Base-by-base conservation (phyloP, 805 yeast species). In the Nakazawaea siamensis region DNA sequence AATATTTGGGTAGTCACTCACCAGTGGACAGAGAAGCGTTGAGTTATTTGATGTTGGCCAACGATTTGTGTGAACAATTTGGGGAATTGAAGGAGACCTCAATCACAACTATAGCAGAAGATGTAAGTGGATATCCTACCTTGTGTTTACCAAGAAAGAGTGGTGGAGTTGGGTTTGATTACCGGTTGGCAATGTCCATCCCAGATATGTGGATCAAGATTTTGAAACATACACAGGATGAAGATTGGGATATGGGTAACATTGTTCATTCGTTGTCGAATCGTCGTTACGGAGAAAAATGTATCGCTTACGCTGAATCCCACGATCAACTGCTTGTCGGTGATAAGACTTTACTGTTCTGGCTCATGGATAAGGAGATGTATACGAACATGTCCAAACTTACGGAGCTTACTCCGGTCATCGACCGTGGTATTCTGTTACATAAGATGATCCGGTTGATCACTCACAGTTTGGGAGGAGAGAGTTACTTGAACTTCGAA, bases 151-250 rank as follows among this genome's bases (percentile, higher is more conserved):
- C 92, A 5, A 68, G 84, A 33, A 34, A 46, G 0, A 53, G 63
- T 17, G 97, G 97, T 32, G 98, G 98, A 38, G 78, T 82, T 42
- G 98, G 97, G 0, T 90, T 90, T 50, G 92, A 88, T 54, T 90
- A 90, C 57, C 68, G 97, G 43, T 66, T 90, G 35, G 92, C 95
- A 2, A 90, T 90, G 98, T 97, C 97, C 1, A 67, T 90, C 40
- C 98, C 98, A 4, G 98, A 90, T 57, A 90, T 90, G 97, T 90
- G 98, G 98, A 90, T 90, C 62, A 92, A 92, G 57, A 58, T 87
- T 31, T 61, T 90, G 47, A 90, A 92, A 54, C 97, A 88, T 53
- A 61, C 69, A 40, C 51, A 59, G 29, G 97, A 90, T 56, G 95
- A 88, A 41, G 80, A 85, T 34, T 90, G 98, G 98, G 86, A 88